Evolutionary conservation across 225 moss, liverwort and hornwort genomes (phyloP).

Genomic region (Sphagnum tenellum): DNA sequence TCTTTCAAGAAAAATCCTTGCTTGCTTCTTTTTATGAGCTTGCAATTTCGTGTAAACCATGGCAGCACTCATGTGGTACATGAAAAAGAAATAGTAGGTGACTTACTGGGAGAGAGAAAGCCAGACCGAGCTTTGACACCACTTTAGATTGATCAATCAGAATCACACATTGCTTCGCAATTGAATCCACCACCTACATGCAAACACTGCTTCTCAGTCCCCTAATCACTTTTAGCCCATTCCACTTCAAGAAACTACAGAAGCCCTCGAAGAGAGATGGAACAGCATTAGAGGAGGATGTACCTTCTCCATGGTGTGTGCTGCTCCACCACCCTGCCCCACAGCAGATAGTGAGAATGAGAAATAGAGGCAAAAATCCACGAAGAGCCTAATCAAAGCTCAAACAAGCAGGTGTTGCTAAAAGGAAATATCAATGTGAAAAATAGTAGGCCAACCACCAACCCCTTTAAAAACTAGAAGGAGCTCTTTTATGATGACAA

Average conservation of each 20-base stretch:
- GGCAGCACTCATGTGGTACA: no score
- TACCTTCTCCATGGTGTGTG: constrained; percentile 94
- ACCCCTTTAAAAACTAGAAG: no score
- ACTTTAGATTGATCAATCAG: constrained; percentile 88
- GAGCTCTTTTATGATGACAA: no score
- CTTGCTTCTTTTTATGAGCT: no score
- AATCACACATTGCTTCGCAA: constrained; percentile 79
- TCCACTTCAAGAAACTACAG: background rate
- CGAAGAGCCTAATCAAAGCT: background rate
- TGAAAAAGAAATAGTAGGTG: background rate
- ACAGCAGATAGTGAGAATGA: background rate
- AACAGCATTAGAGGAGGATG: background rate
- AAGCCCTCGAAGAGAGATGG: no score
- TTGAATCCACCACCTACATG: constrained; percentile 69
- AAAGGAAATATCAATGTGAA: no score
- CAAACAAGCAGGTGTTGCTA: no score
- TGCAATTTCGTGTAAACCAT: no score
- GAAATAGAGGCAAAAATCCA: background rate
- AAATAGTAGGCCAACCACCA: no score
- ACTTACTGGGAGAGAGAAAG: constrained; percentile 63
- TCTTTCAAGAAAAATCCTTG: no score
- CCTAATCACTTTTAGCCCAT: background rate
- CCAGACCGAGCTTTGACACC: constrained; percentile 71
- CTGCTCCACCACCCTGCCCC: constrained; percentile 78
- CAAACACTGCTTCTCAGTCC: background rate